Base-by-base conservation (phyloP, 179 eudicot species). In the Heliamphora pulchella region DNA sequence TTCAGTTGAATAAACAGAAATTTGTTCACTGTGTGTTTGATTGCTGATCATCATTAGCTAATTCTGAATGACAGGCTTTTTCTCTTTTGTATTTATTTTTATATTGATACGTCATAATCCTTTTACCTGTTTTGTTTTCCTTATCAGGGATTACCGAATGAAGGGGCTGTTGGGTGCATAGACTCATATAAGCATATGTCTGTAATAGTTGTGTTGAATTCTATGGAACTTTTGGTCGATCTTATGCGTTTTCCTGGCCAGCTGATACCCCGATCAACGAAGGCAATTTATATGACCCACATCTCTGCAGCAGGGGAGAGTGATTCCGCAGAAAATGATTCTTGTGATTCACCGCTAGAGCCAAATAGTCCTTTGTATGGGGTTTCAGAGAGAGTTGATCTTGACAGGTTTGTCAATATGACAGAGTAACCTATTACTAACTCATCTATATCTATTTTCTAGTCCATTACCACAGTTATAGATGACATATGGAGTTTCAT, bases 321-420 rank as follows among this genome's bases (percentile, higher is more conserved):
- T 86, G 99, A 96, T 85, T 96, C 99, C 81, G 99, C 98, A 41
- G 99, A 96, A 86, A 94, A 94, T 87, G 99, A 96, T 81, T 96
- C 99, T 4, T 96, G 98, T 89, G 99, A 96, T 89, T 96, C 99
- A 70, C 99, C 99, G 31, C 80, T 96, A 55, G 99, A 94, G 81
- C 97, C 99, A 67, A 94, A 96, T 84, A 96, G 99, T 89, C 99
- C 99, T 70, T 79, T 94, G 39, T 90, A 82, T 83, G 94, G 93
- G 70, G 84, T 90, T 81, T 82, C 94, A 17, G 97, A 92, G 54
- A 89, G 90, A 90, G 85, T 83, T 83, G 96, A 91, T 87, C 86
- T 78, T 71, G 97, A 92, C 78, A 91, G 98, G 99, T 96, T 79
- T 78, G 85, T 2, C 22, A 53, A 57, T 68, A 22, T 11, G 31